Conservation (phyloP, 23 red algal species). For the Gracilaria vermiculophylla region DNA sequence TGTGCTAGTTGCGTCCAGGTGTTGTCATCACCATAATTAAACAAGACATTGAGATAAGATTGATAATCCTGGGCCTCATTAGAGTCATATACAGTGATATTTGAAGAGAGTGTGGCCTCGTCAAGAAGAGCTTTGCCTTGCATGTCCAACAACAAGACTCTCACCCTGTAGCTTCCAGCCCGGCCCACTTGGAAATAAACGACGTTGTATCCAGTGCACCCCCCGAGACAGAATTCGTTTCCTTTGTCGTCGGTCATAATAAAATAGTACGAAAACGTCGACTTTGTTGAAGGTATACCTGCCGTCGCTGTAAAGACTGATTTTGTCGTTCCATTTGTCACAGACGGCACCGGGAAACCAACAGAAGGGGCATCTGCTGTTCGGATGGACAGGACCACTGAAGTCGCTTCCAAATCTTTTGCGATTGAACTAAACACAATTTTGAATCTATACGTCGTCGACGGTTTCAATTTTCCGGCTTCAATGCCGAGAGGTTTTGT, state of each 20-base stretch:
- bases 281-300: conserved; percentile 17
- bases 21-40: conserved; percentile 68
- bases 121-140: conserved; percentile 63
- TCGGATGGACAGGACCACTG: conserved; percentile 46
- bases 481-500: conserved; percentile 63
- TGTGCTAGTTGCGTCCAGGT: conserved; percentile 67
- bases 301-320: conserved; percentile 57
- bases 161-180: conserved; percentile 50
- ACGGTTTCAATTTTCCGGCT: conserved; percentile 47
- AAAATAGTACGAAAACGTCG: conserved; percentile 67
- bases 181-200: conserved; percentile 65
- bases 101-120: conserved; percentile 6
- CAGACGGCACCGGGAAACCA: conserved; percentile 23
- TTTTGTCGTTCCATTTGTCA: conserved; percentile 40
- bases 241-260: conserved; percentile 53
- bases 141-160: conserved; percentile 54
- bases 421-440: conserved; percentile 42
- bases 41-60: conserved; percentile 23
- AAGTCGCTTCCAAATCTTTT: conserved; percentile 35
- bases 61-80: background rate
- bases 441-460: conserved; percentile 57
- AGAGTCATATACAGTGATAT: conserved; percentile 54
- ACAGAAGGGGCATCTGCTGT: conserved; percentile 49
- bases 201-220: conserved; percentile 71
- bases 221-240: conserved; percentile 56